Conservation (phyloP, 208 protist species). For the Wallacemonas sp. region DNA sequence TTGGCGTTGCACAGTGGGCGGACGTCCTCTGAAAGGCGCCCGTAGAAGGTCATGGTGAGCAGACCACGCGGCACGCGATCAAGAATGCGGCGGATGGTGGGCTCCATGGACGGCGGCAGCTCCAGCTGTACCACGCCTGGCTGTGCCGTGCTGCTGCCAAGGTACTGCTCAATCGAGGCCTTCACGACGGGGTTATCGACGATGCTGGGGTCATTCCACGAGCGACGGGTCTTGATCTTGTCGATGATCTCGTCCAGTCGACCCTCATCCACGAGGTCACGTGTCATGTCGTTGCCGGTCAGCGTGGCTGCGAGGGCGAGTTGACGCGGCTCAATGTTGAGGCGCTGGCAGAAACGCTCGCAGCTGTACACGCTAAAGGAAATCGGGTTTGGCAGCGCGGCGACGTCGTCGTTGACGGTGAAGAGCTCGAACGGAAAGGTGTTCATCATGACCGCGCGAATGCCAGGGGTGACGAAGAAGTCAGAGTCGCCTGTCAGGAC, state of each 20-base stretch:
- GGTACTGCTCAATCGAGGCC: conserved; percentile 12
- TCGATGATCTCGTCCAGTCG: neutral
- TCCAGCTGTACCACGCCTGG: too few species aligned
- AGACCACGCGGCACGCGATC: neutral
- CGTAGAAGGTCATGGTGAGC: conserved; percentile 7
- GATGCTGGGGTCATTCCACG: neutral
- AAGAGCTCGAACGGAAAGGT: conserved; percentile 12
- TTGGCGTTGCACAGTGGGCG: neutral
- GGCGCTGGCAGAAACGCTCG: conserved; percentile 4
- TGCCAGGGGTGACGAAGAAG: conserved; percentile 23
- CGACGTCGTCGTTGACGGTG: neutral
- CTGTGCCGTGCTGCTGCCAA: neutral
- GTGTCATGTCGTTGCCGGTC: conserved; percentile 27
- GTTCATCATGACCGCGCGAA: conserved; percentile 7
- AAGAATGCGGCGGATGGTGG: neutral
- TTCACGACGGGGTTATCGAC: conserved; percentile 1
- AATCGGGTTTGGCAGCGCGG: neutral
- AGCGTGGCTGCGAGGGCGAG: conserved; percentile 25
- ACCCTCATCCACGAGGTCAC: conserved; percentile 4
- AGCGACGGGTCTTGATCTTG: neutral
- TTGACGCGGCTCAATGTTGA: conserved; percentile 13
- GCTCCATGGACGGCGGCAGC: conserved; percentile 6
- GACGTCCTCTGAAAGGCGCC: neutral
- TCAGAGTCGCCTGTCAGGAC: conserved; percentile 23
- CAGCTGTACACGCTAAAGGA: conserved; percentile 2